Evolutionary conservation across 805 yeast species (phyloP), one percentile per base, ranked within the genome.

Genomic region (Candida coleopterorum): DNA sequence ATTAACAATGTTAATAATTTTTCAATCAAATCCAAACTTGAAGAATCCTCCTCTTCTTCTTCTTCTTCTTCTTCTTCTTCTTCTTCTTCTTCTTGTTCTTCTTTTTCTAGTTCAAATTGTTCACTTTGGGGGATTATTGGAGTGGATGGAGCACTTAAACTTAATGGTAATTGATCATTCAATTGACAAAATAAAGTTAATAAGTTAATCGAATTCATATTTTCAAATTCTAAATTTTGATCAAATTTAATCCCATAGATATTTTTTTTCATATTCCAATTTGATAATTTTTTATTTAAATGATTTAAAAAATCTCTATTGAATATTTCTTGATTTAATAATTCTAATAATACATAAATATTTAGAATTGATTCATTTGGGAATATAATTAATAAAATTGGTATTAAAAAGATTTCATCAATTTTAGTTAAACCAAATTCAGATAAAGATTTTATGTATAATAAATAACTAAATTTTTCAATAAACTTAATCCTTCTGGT

Each of bases 141-240:
- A 3, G 72, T 67, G 2, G 68, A 56, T 6, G 72, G 70, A 4
- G 73, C 71, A 14, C 68, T 61, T 24, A 65, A 49, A 50, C 72
- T 65, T 43, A 67, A 55, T 0, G 73, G 72, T 28, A 64, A 49
- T 33, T 56, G 55, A 47, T 67, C 73, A 47, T 64, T 64, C n/a
- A 65, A 45, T 39, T 64, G 71, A 25, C 50, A 38, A 9, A 65
- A 30, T 21, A 66, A 47, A 37, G 63, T 67, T 38, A 63, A 63
- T 11, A 67, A 47, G 5, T 44, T 42, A 12, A 43, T 53, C 2
- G 60, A 48, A 39, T 49, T 58, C 32, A 67, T 49, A 29, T 50
- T 44, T 18, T 56, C 60, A 45, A 66, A 66, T 42, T 67, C 12
- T 43, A 41, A 26, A 54, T 4, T 12, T 9, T 4, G 3, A 27